Conservation (phyloP, 495 filamentous ascomycete species). For the Xylaria grammica region DNA sequence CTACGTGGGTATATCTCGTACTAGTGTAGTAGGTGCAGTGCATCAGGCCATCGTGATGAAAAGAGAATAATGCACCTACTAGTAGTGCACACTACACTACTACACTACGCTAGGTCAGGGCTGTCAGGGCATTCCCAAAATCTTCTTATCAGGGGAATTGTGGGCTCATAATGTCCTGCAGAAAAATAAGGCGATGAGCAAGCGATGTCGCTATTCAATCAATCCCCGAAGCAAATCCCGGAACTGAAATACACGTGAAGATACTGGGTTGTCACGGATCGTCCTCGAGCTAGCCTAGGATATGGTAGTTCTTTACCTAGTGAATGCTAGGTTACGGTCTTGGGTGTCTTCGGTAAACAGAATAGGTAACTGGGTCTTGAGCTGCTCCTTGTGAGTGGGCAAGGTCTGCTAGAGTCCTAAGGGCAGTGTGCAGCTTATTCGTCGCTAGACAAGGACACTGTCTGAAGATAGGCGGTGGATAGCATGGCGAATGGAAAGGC, state of each 20-base stretch:
- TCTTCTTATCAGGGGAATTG: neutral
- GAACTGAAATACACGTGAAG: neutral
- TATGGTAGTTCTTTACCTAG: neutral
- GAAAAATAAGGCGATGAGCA: neutral
- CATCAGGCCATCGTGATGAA: slow-evolving; percentile 1
- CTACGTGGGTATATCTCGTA: neutral
- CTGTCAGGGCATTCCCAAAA: neutral
- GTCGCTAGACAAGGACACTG: neutral
- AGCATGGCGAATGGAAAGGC: neutral
- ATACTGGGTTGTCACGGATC: slow-evolving; percentile 2
- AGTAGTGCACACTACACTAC: neutral
- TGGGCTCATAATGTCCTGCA: slow-evolving; percentile 8
- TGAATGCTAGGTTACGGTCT: neutral
- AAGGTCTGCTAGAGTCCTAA: neutral
- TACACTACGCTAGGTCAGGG: neutral
- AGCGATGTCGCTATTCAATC: too few relatives aligned
- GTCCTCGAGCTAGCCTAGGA: neutral
- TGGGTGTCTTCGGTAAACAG: slow-evolving; percentile 7
- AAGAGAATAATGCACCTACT: neutral
- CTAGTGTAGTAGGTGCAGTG: neutral
- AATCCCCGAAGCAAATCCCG: too few relatives aligned
- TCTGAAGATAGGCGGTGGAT: too few relatives aligned
- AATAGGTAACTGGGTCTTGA: neutral
- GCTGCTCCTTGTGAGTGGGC: neutral
- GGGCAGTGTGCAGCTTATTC: too few relatives aligned